phyloP scores from a whole-genome alignment of 2,329 filamentous ascomycete species.

The Purpureocillium lavendulum region DNA sequence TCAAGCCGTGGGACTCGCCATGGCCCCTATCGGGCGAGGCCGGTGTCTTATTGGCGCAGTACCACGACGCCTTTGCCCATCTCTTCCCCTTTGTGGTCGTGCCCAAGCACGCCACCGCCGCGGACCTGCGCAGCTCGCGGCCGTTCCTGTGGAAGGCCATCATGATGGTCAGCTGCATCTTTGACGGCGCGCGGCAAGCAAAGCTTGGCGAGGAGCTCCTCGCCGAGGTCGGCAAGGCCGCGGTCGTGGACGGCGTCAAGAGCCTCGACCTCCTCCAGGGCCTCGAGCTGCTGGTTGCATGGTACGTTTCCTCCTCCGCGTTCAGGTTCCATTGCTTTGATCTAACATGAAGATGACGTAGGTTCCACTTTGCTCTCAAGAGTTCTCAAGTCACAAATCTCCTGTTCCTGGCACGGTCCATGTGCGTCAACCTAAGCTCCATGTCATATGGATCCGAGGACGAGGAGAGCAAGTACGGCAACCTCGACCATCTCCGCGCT shows the following conservation, averaged over 20 bases:
- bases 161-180: conserved; percentile 35
- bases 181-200: conserved; percentile 34
- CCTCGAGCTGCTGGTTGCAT: conserved; percentile 35
- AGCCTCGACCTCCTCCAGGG: conserved; percentile 39
- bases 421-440: conserved; percentile 33
- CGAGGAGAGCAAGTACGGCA: conserved; percentile 15
- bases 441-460: conserved; percentile 15
- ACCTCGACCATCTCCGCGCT: conserved; percentile 36
- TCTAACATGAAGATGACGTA: conserved; percentile 8
- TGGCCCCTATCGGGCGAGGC: conserved; percentile 36
- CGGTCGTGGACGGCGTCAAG: conserved; percentile 31
- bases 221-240: conserved; percentile 30
- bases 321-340: not conserved
- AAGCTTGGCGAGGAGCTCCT: conserved; percentile 35
- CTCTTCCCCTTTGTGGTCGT: conserved; percentile 39
- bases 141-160: conserved; percentile 41
- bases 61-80: conserved; percentile 20
- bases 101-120: conserved; percentile 24
- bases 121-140: conserved; percentile 25
- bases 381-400: conserved; percentile 41
- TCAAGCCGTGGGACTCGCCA: conserved; percentile 18
- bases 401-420: conserved; percentile 37
- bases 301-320: conserved; percentile 23
- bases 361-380: conserved; percentile 39
- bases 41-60: conserved; percentile 28